Evolutionary conservation across 768 basidiomycete species (phyloP), one percentile per base, ranked within the genome.

Genomic region (Coprinopsis sp.): DNA sequence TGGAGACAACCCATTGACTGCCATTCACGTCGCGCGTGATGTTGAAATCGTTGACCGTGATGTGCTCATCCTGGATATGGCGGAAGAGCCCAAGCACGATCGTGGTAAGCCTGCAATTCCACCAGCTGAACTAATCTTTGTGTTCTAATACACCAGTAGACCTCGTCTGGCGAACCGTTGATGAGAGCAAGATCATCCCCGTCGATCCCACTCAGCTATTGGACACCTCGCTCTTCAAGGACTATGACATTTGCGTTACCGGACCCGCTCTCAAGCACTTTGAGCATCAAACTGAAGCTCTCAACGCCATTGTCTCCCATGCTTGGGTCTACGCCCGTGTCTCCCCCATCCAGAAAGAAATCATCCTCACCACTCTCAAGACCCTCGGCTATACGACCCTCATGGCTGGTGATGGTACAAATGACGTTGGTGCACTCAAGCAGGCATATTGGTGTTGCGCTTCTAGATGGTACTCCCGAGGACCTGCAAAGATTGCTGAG

Each of bases 321-420:
- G 92, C 92, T 1, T 98, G 92, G 91, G 95, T 99, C 40, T 99
- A 99, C 55, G 96, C 96, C 21, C 91, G 95, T 25, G 95, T 98
- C 13, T 95, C 95, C 10, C 96, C 96, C 2, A 68, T 79, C 0
- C 96, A 98, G 63, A 99, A 99, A 69, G 96, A 99, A 64, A 79
- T 79, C 64, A 98, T 99, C 66, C 77, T 99, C 37, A 91, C 92
- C 0, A 87, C 87, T 6, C 73, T 98, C 44, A 93, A 93, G 63
- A 73, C 74, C 2, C 80, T 96, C 21, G 95, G 95, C 19, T 99
- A 91, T 61, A 77, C 76, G 13, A 99, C 96, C 0, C 76, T 99
- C 42, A 98, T 98, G 96, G 96, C 94, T 4, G 96, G 96, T 42
- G 96, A 99, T 61, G 96, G 96, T 24, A 99, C 96, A 3, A 98